phyloP scores from a whole-genome alignment of 2,329 filamentous ascomycete genomes.

The Fusarium acutatum region DNA sequence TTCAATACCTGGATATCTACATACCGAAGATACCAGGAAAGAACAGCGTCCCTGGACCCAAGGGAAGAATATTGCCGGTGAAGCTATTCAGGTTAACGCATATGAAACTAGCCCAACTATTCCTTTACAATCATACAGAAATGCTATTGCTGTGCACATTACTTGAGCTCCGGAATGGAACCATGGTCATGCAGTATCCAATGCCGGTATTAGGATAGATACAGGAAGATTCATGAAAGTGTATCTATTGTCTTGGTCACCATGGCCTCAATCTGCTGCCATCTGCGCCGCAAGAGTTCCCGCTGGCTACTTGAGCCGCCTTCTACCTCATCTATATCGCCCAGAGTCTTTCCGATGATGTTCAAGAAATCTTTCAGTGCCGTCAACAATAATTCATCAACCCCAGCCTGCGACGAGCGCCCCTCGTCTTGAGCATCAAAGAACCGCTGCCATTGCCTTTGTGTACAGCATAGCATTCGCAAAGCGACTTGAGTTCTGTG shows the following conservation, averaged over 20 bases:
- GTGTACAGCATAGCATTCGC: slow-evolving; percentile 47
- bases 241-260: slow-evolving; percentile 46
- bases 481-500: slow-evolving; percentile 64
- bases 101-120: too few relatives aligned
- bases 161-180: not conserved
- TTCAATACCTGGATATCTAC: too few relatives aligned
- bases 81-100: not conserved
- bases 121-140: not conserved
- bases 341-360: slow-evolving; percentile 44
- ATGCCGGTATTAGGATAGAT: not conserved
- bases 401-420: slow-evolving; percentile 54
- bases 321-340: slow-evolving; percentile 45
- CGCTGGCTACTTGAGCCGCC: slow-evolving; percentile 46
- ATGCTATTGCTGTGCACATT: not conserved
- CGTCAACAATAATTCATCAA: slow-evolving; percentile 47
- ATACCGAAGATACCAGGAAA: too few relatives aligned
- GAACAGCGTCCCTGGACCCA: too few relatives aligned
- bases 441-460: slow-evolving; percentile 51
- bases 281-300: slow-evolving; percentile 51
- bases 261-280: slow-evolving; percentile 54
- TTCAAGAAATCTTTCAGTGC: slow-evolving; percentile 51
- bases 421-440: slow-evolving; percentile 54
- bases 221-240: slow-evolving; percentile 8
- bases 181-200: too few relatives aligned
- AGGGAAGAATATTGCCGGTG: not conserved